Percentiles rank a stretch among this genome's conserved stretches.
These are phyloP conservation scores for Pseudozyma pruni DNA, from an alignment of 1,284 basidiomycete species.

Conservation along the genomic window DNA sequence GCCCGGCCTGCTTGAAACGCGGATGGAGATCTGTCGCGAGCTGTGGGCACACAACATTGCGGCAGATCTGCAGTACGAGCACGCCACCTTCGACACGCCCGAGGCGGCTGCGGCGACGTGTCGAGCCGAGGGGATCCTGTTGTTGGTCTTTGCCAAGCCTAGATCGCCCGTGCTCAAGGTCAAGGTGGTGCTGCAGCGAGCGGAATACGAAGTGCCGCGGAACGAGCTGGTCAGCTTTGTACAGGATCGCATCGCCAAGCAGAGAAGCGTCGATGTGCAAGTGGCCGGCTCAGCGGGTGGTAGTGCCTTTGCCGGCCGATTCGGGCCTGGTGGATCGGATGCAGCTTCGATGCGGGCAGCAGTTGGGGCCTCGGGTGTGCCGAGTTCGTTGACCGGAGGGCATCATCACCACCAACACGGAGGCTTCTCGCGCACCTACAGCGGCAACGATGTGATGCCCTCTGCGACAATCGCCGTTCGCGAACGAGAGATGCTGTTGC, in stretches of 20 bases:
- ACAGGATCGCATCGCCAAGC: constrained; percentile 55
- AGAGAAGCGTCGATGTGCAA: constrained; percentile 48
- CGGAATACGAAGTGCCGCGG: constrained; percentile 58
- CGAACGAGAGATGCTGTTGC: constrained; percentile 52
- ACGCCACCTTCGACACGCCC: constrained; percentile 55
- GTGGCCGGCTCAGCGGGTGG: constrained; percentile 31
- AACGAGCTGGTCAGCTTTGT: constrained; percentile 58
- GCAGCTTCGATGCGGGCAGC: constrained; percentile 23
- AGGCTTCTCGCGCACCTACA: constrained; percentile 32
- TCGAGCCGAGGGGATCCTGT: constrained; percentile 64
- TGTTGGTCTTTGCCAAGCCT: constrained; percentile 60
- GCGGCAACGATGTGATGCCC: constrained; percentile 46
- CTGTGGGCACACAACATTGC: constrained; percentile 85
- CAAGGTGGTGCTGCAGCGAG: constrained; percentile 54
- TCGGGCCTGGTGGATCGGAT: constrained; percentile 14
- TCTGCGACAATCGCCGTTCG: constrained; percentile 41
- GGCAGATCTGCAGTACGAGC: constrained; percentile 83
- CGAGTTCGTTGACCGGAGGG: constrained; percentile 13
- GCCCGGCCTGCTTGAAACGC: constrained; percentile 78
- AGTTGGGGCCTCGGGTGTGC: constrained; percentile 10
- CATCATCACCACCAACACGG: constrained; percentile 39
- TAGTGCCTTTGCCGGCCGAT: constrained; percentile 4
- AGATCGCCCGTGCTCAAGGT: constrained; percentile 60
- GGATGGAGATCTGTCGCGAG: constrained; percentile 79
- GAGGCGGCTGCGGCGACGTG: constrained; percentile 60